A percentile compares a stretch with the other conserved stretches of the same genome.
phyloP scores from a whole-genome alignment of 257 asterid species.

The Galeopsis tetrahit region DNA sequence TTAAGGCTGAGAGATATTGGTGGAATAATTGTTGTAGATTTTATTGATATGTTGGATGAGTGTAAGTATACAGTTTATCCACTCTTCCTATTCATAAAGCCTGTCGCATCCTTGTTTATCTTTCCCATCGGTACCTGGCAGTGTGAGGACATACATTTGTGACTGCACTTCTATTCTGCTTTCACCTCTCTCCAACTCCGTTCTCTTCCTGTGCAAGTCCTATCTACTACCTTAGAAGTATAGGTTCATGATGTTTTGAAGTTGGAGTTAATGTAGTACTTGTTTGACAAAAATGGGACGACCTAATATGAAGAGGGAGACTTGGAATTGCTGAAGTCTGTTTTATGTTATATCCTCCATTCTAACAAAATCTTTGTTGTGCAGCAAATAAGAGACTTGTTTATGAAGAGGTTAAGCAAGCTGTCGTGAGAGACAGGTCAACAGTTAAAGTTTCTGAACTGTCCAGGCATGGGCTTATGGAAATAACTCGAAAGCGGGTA shows the following conservation, averaged over 20 bases:
- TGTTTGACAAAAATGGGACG: constrained; percentile 20
- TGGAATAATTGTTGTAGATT: constrained; percentile 97
- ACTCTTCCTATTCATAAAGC: constrained; percentile 24
- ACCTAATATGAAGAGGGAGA: constrained; percentile 18
- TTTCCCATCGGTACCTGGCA: constrained; percentile 20
- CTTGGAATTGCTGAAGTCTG: constrained; percentile 8
- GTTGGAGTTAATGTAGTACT: constrained; percentile 10
- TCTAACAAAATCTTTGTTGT: constrained; percentile 33
- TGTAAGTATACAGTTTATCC: constrained; percentile 56
- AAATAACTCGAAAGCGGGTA: constrained; percentile 95
- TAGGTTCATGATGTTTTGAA: constrained; percentile 13
- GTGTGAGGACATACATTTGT: constrained; percentile 15
- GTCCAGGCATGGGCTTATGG: constrained; percentile 97
- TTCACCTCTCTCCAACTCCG: constrained; percentile 20
- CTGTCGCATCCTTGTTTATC: not conserved
- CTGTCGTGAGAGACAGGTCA: constrained; percentile 91
- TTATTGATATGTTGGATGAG: constrained; percentile 97
- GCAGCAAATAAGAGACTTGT: constrained; percentile 90
- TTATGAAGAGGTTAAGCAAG: constrained; percentile 85
- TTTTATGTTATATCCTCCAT: constrained; percentile 16
- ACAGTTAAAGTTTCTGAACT: constrained; percentile 87
- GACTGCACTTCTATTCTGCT: constrained; percentile 8
- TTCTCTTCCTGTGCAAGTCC: constrained; percentile 13
- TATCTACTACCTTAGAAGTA: not conserved
- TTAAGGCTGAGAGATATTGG: constrained; percentile 96